A percentile compares a stretch with the other conserved stretches of the same genome.
Conservation (phyloP, 2,329 filamentous ascomycete genomes). For the Ceratocystis diversiconidia region DNA sequence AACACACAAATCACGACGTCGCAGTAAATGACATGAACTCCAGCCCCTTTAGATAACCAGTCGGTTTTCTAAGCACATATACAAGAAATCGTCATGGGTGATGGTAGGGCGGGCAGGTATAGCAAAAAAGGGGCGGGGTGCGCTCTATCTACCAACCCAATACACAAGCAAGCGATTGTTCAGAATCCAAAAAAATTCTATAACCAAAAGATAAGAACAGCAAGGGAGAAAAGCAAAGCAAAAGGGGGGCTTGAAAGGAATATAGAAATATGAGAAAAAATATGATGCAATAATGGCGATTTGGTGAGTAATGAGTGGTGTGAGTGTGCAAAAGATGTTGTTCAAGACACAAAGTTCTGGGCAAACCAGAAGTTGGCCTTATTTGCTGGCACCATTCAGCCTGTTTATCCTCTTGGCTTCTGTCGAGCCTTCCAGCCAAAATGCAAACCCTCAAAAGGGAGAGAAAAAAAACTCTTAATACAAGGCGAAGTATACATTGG, state of each 20-base stretch:
- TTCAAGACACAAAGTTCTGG: background rate
- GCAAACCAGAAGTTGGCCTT: background rate
- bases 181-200: background rate
- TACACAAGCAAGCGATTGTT: background rate
- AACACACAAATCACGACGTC: background rate
- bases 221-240: background rate
- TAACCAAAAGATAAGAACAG: background rate
- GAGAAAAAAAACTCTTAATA: background rate
- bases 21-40: background rate
- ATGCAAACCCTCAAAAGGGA: background rate
- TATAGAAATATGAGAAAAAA: background rate
- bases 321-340: background rate
- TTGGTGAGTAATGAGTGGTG: background rate
- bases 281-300: background rate
- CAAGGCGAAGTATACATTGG: background rate
- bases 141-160: background rate
- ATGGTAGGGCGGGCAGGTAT: background rate
- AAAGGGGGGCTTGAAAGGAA: background rate
- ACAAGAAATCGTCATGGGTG: background rate
- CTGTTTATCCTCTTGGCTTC: background rate
- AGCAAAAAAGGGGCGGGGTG: background rate
- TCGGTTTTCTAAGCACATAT: background rate
- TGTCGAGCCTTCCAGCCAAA: background rate
- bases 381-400: background rate
- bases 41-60: background rate